Base-by-base conservation (phyloP, 768 basidiomycete species). In the Grammothele lineata region DNA sequence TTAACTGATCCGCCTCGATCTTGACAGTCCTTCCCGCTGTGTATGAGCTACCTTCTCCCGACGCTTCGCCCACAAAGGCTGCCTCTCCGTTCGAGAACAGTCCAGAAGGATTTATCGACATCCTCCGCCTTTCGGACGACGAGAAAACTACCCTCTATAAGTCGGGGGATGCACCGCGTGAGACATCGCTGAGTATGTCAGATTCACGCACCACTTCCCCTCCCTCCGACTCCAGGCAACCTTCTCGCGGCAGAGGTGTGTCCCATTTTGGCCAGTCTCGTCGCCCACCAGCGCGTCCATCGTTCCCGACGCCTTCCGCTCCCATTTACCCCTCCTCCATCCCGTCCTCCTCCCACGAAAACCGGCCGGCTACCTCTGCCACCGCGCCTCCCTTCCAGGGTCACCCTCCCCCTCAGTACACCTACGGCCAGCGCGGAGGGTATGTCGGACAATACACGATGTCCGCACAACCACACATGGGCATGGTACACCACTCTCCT, bases 381-480 rank as follows among this genome's bases (percentile, higher is more conserved):
- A n/a, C 56, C 37, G 40, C 51, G 7, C 43, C 62, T 22, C 14
- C 53, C 34, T 55, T 58, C 51, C 47, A 66, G 61, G 47, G 66
- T 12, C 55, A 52, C 30, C 54, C 58, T 3, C 38, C 45, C 3
- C 49, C 54, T 18, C 46, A 56, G 33, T 57, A 54, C 17, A 18
- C 55, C 24, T 52, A 56, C 43, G 57, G 60, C 50, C 71, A 70
- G 25, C 64, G 56, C 18, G 36, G 58, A 22, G 58, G 57, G 55
- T 75, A 71, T 48, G 58, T 66, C 22, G 70, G 71, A 45, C 76
- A 70, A 62, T 80, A 80, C 66, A 61, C 69, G 57, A 66, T 76
- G 62, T 64, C 76, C 55, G 50, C 69, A 3, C 75, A 71, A 32
- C 44, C 57, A 22, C 53, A 48, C 41, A 47, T 50, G n/a, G 49